Base-by-base conservation (phyloP, 306 rosid genomes). In the Ormosia semicastrata region DNA sequence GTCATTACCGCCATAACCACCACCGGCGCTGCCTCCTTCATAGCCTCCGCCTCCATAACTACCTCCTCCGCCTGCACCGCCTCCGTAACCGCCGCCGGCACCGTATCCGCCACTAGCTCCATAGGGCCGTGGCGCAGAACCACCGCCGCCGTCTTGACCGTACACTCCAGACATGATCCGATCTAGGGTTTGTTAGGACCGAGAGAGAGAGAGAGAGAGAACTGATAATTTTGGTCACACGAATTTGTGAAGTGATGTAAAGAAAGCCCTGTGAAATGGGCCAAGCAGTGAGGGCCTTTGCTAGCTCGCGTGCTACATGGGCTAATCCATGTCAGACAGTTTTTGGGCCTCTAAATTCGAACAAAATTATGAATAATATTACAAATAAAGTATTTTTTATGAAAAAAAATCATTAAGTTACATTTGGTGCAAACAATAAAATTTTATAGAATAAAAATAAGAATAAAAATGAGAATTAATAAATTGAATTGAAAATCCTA, bases 81-180 rank as follows among this genome's bases (percentile, higher is more conserved):
- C 90, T 29, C 91, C 92, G 24, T 85, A 90, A 4, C 91, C 89
- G 0, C 91, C 90, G 18, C 82, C 4, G 7, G 88, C 43, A 73
- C 84, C 81, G 14, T 86, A 86, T 8, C 88, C 89, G 0, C 93
- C 92, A 33, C 89, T 76, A 13, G 86, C 90, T 67, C 97, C 98
- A 37, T 95, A 93, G 0, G 94, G 46, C 33, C 92, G 88, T 75
- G 92, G 93, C 54, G 91, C 97, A 50, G 95, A 89, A 34, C 88
- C 92, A 34, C 88, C 92, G 0, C 93, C 94, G 77, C 88, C 92
- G 63, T 89, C 97, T 79, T 91, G 99, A 49, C 97, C 98, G 86
- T 93, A 95, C 88, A 80, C 86, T 56, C 99, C 97, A 81, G 98
- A 90, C 97, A 93, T 93, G 84, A 75, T 77, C 85, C 83, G 90